Evolutionary conservation across 805 yeast species (phyloP), one percentile per base, ranked within the genome.

Genomic region (Starmerella scarabaei): DNA sequence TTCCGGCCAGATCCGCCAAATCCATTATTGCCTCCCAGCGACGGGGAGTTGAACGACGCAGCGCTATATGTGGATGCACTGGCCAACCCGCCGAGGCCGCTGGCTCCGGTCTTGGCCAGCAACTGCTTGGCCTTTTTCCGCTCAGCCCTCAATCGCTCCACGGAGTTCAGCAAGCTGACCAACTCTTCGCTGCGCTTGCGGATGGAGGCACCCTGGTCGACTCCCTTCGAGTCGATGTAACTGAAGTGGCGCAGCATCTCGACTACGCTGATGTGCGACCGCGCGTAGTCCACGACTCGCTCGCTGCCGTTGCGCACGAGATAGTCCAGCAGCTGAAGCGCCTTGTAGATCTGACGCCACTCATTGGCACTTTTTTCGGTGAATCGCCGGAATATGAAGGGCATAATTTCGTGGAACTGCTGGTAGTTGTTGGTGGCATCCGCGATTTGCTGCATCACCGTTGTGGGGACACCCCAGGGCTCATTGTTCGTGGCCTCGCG

Each of bases 271-370:
- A 81, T 58, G 58, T 85, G 88, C 15, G 88, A 73, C 43, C 96
- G 71, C 5, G 93, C 84, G 50, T 88, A 96, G 62, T 91, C 98
- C 44, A 91, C 91, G 50, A 91, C 84, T 44, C 96, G 70, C 62
- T 91, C 98, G 21, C 91, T 74, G 1, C 98, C 98, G 56, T 88
- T 82, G 60, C 83, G 83, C 48, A 91, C 71, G 52, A 91, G 68
- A 58, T 83, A 91, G 54, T 91, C 98, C 60, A 88, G 71, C 59
- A 91, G 69, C 58, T 86, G 96, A 53, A 91, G 68, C 3, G 95
- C 77, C 64, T 91, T 91, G 66, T 91, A 91, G 49, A 91, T 88
- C 60, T 91, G 98, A 58, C 98, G 75, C 98, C 98, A 91, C 63
- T 91, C 97, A 58, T 75, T 79, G 36, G 96, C 93, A 5, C 91